phyloP scores from a whole-genome alignment of 768 basidiomycete genomes.

The Cytidiella melzeri region DNA sequence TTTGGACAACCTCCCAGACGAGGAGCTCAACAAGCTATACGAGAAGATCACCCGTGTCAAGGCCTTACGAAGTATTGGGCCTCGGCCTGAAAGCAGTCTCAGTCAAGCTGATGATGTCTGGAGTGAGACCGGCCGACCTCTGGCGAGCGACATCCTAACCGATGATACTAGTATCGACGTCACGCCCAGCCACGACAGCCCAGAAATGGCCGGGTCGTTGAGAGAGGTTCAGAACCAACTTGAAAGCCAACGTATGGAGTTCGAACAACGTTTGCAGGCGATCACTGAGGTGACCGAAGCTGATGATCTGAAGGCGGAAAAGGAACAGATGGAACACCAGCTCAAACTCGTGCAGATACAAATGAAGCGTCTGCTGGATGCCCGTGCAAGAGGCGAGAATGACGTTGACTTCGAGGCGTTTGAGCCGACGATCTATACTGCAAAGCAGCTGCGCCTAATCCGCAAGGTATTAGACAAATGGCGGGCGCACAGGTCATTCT shows the following conservation, averaged over 20 bases:
- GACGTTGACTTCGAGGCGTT: constrained; percentile 57
- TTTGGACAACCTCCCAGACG: constrained; percentile 89
- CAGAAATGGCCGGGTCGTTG: constrained; percentile 58
- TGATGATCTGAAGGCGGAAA: constrained; percentile 84
- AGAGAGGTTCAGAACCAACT: constrained; percentile 72
- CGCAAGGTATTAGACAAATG: constrained; percentile 80
- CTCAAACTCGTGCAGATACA: constrained; percentile 72
- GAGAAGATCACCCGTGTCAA: constrained; percentile 94
- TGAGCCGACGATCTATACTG: constrained; percentile 80
- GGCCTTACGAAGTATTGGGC: constrained; percentile 70
- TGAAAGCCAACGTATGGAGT: constrained; percentile 40
- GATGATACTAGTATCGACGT: constrained; percentile 86
- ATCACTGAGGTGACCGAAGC: constrained; percentile 69
- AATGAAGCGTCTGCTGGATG: constrained; percentile 76
- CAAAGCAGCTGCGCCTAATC: constrained; percentile 75
- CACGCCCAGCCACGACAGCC: constrained; percentile 49
- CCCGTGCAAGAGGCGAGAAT: constrained; percentile 68
- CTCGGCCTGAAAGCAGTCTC: constrained; percentile 86
- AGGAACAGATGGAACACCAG: constrained; percentile 90
- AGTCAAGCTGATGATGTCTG: constrained; percentile 84
- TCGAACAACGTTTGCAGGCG: constrained; percentile 53
- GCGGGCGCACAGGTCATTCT: constrained; percentile 79
- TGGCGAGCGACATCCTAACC: constrained; percentile 72
- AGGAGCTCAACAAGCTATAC: constrained; percentile 89
- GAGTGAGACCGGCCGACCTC: constrained; percentile 82